phyloP scores from a whole-genome alignment of 306 rosid genomes.

The Sesbania bispinosa region DNA sequence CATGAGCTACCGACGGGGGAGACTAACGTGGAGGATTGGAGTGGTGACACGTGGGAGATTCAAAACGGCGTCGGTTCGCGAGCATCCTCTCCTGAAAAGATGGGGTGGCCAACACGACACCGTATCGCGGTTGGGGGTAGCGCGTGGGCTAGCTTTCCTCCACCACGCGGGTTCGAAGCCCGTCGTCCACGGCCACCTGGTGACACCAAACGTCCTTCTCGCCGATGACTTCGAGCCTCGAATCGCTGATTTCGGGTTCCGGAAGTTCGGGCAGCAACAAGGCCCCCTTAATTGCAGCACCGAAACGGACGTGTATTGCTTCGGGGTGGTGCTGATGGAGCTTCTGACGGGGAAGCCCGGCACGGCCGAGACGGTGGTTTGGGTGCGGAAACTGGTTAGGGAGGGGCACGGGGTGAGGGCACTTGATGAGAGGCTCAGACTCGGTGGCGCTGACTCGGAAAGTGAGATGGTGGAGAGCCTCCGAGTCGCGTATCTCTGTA shows the following conservation, averaged over 20 bases:
- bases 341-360: slow-evolving; percentile 73
- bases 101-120: slow-evolving; percentile 84
- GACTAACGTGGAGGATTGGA: slow-evolving; percentile 95
- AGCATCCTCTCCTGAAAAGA: slow-evolving; percentile 47
- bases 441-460: slow-evolving; percentile 43
- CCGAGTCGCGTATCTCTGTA: slow-evolving; percentile 87
- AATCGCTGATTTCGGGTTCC: slow-evolving; percentile 71
- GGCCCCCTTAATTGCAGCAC: slow-evolving; percentile 25
- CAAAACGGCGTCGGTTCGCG: slow-evolving; percentile 37
- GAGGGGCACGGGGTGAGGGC: slow-evolving; percentile 54
- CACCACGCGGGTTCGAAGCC: slow-evolving; percentile 92
- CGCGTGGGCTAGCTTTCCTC: slow-evolving; percentile 88
- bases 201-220: slow-evolving; percentile 61
- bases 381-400: slow-evolving; percentile 77
- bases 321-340: slow-evolving; percentile 94
- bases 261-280: slow-evolving; percentile 29
- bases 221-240: slow-evolving; percentile 78
- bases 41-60: slow-evolving; percentile 83
- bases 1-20: slow-evolving; percentile 90
- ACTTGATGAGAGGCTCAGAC: slow-evolving; percentile 52
- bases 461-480: slow-evolving; percentile 77
- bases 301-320: slow-evolving; percentile 86
- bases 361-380: slow-evolving; percentile 81
- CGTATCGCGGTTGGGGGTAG: slow-evolving; percentile 85
- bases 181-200: slow-evolving; percentile 81